These are phyloP conservation scores for Salix dunnii DNA, from an alignment of 345 rosid species.

Conservation along the genomic window DNA sequence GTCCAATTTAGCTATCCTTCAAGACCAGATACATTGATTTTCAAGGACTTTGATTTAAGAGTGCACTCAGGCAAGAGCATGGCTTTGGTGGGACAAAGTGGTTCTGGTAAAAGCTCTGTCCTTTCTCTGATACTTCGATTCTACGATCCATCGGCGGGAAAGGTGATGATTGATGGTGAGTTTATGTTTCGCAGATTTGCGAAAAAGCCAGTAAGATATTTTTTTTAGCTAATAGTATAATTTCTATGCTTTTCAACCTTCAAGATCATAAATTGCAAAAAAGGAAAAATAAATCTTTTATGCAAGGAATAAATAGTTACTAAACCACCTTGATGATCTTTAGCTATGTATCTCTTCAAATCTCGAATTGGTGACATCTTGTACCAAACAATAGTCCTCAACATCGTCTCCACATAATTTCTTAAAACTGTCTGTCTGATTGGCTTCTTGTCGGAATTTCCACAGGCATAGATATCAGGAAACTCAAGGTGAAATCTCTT, in stretches of 20 bases:
- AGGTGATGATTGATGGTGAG: slow-evolving; percentile 85
- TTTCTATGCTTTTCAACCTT: neutral
- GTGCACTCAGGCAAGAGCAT: slow-evolving; percentile 71
- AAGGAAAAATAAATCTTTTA: too few species aligned
- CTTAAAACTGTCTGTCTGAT: neutral
- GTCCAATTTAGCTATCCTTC: slow-evolving; percentile 83
- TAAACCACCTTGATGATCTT: too few species aligned
- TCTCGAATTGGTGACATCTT: neutral
- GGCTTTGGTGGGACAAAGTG: slow-evolving; percentile 96
- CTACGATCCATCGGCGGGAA: slow-evolving; percentile 81
- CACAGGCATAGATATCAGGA: slow-evolving; percentile 72
- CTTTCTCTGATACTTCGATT: slow-evolving; percentile 82
- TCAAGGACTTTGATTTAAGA: slow-evolving; percentile 62
- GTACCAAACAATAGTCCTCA: neutral
- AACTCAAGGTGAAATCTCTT: slow-evolving; percentile 59
- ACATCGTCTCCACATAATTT: neutral
- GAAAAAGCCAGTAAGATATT: neutral
- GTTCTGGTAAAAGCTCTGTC: slow-evolving; percentile 93
- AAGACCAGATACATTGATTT: slow-evolving; percentile 73
- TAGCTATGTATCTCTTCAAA: too few species aligned
- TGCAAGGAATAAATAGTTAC: too few species aligned
- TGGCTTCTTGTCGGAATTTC: neutral
- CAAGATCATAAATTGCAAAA: too few species aligned
- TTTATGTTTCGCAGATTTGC: neutral
- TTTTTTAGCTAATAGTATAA: neutral